These are phyloP conservation scores for Solanum infundibuliforme DNA, from an alignment of 257 asterid species.

Conservation along the genomic window DNA sequence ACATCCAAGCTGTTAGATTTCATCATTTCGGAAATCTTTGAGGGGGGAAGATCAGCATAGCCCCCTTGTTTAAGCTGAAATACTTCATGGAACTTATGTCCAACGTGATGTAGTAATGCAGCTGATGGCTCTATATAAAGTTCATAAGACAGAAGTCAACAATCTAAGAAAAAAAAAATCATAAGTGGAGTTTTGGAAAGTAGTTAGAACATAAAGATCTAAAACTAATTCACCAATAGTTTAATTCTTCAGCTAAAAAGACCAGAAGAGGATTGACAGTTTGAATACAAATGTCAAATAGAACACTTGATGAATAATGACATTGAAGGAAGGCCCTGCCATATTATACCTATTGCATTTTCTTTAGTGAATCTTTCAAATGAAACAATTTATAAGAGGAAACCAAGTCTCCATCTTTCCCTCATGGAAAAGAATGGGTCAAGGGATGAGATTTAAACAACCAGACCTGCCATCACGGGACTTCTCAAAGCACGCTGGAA, in stretches of 20 bases:
- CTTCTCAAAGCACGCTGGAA: slow-evolving; percentile 37
- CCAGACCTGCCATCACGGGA: slow-evolving; percentile 42
- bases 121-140: slow-evolving; percentile 37
- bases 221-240: neutral
- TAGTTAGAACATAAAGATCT: neutral
- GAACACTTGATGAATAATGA: neutral
- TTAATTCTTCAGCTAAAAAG: neutral
- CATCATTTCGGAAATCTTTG: slow-evolving; percentile 83
- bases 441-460: neutral
- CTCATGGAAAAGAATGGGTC: neutral
- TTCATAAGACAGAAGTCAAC: neutral
- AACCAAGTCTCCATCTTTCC: neutral
- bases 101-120: slow-evolving; percentile 31
- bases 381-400: neutral
- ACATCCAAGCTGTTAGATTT: slow-evolving; percentile 90
- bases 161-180: neutral
- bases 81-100: slow-evolving; percentile 72
- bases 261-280: neutral
- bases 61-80: slow-evolving; percentile 75
- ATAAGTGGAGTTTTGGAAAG: neutral
- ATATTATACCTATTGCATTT: neutral
- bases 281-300: neutral
- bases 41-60: slow-evolving; percentile 60
- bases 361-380: neutral
- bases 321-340: neutral